phyloP scores from a whole-genome alignment of 1,284 basidiomycete species.

The Cryptococcus sp. region DNA sequence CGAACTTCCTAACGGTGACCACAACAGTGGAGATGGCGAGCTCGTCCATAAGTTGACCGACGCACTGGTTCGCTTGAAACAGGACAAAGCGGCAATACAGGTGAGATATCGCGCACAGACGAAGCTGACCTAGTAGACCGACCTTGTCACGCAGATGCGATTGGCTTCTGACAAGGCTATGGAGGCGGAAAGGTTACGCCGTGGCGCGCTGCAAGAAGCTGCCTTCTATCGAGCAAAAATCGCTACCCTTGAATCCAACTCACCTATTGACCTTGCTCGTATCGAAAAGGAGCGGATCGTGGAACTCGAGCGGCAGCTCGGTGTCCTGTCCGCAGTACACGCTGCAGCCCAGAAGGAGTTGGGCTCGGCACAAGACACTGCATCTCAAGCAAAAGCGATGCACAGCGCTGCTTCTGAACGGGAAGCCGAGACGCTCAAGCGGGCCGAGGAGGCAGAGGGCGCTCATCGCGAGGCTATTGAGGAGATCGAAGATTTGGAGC shows the following conservation, averaged over 20 bases:
- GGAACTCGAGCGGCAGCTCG: constrained; percentile 78
- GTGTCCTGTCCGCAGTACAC: constrained; percentile 67
- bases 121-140: constrained; percentile 39
- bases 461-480: constrained; percentile 69
- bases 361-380: constrained; percentile 69
- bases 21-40: constrained; percentile 30
- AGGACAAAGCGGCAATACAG: constrained; percentile 84
- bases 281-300: constrained; percentile 77
- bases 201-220: constrained; percentile 86
- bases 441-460: constrained; percentile 80
- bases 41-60: constrained; percentile 62
- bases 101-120: constrained; percentile 64
- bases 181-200: constrained; percentile 76
- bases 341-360: constrained; percentile 62
- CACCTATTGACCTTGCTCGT: constrained; percentile 65
- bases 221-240: constrained; percentile 96
- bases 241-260: constrained; percentile 74
- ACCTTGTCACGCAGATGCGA: constrained; percentile 50
- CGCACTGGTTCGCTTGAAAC: constrained; percentile 79
- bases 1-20: constrained; percentile 51
- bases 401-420: constrained; percentile 78
- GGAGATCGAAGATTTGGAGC: constrained; percentile 73
- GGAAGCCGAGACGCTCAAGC: constrained; percentile 74
- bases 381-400: constrained; percentile 70
- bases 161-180: constrained; percentile 73